These are phyloP conservation scores for Jatropha multifida DNA, from an alignment of 441 rosid genomes.

Conservation along the genomic window DNA sequence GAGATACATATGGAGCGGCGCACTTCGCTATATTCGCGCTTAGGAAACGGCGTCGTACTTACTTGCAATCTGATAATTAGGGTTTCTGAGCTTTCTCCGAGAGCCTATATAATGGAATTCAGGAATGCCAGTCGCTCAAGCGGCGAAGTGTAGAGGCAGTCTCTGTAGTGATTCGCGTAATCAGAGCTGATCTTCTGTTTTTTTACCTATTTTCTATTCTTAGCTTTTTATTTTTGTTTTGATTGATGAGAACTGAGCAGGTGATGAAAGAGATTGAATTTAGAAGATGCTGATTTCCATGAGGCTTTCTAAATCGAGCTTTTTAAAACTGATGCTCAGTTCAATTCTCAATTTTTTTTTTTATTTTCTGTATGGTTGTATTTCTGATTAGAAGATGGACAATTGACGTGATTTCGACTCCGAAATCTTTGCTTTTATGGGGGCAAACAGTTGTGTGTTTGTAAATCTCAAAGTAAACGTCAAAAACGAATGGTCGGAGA, in stretches of 20 bases:
- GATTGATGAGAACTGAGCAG: not conserved
- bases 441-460: constrained; percentile 40
- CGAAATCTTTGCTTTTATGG: constrained; percentile 26
- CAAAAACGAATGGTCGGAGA: constrained; percentile 27
- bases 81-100: not conserved
- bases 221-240: not conserved
- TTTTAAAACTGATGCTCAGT: constrained; percentile 16
- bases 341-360: not conserved
- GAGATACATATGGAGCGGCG: not conserved
- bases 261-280: not conserved
- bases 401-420: constrained; percentile 31
- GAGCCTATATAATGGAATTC: not conserved
- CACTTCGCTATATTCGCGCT: too few species aligned
- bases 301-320: constrained; percentile 13
- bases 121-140: not conserved
- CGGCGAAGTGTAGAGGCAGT: too few species aligned
- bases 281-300: constrained; percentile 4
- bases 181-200: too few species aligned
- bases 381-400: not conserved
- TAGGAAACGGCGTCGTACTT: not conserved
- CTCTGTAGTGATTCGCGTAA: too few species aligned
- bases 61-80: not conserved
- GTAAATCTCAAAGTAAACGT: constrained; percentile 47
- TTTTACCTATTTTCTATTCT: too few species aligned
- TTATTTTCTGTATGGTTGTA: not conserved